These are phyloP conservation scores for Rhytidiadelphus loreus DNA, from an alignment of 225 moss, liverwort and hornwort genomes.

Conservation along the genomic window DNA sequence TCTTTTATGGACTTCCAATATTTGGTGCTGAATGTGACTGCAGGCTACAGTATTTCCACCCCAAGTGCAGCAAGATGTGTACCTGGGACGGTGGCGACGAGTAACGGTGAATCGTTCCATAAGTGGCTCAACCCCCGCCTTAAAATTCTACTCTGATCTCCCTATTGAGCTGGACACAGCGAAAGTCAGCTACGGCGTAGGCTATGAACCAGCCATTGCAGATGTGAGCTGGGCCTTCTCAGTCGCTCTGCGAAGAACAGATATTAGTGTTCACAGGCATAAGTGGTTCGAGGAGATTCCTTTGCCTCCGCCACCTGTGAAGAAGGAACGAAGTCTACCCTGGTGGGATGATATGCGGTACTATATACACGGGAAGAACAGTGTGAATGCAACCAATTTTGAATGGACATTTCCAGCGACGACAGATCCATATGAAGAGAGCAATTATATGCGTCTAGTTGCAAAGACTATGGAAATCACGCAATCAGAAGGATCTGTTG, in stretches of 20 bases:
- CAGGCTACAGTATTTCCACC: constrained; percentile 89
- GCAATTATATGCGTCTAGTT: constrained; percentile 62
- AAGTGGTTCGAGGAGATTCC: constrained; percentile 52
- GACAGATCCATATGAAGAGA: constrained; percentile 86
- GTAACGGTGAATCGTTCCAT: constrained; percentile 76
- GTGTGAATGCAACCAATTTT: constrained; percentile 62
- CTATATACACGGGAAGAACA: constrained; percentile 83
- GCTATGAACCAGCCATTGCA: constrained; percentile 89
- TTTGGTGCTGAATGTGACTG: not conserved
- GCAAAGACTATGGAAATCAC: constrained; percentile 59
- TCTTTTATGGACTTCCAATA: not conserved
- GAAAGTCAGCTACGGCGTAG: constrained; percentile 73
- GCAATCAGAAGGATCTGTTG: constrained; percentile 86
- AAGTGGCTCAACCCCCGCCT: constrained; percentile 87
- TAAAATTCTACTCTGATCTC: constrained; percentile 82
- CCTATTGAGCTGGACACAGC: constrained; percentile 67
- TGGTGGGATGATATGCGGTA: constrained; percentile 99
- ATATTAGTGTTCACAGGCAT: constrained; percentile 51
- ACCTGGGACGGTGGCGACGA: constrained; percentile 70
- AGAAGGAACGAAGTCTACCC: constrained; percentile 92
- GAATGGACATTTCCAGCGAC: constrained; percentile 76
- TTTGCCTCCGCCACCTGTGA: constrained; percentile 66
- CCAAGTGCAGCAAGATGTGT: constrained; percentile 77
- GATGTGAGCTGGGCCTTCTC: constrained; percentile 87
- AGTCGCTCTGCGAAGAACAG: constrained; percentile 68